Conservation (phyloP, 164 flowering plant genomes). For the Vitis cinerea region DNA sequence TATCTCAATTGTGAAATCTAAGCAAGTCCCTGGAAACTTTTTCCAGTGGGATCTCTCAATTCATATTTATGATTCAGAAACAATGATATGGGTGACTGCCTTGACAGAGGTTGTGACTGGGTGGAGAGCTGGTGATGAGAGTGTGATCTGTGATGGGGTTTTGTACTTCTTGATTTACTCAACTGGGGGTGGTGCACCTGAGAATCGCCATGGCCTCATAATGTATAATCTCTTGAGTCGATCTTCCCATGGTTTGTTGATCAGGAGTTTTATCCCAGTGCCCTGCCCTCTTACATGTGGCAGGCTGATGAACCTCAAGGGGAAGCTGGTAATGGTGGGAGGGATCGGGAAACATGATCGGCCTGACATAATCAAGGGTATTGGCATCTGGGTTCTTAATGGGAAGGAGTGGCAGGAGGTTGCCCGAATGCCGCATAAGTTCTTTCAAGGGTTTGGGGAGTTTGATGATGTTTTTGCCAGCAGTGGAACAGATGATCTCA, state of each 20-base stretch:
- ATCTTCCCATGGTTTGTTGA: conserved; percentile 46
- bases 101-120: conserved; percentile 67
- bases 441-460: conserved; percentile 93
- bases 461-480: conserved; percentile 90
- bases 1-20: conserved; percentile 69
- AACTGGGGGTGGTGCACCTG: conserved; percentile 56
- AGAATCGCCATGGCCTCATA: conserved; percentile 71
- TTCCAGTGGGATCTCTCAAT: conserved; percentile 84
- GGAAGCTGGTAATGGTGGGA: conserved; percentile 88
- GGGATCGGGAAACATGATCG: conserved; percentile 88
- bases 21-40: conserved; percentile 77
- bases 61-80: conserved; percentile 64
- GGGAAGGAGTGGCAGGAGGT: conserved; percentile 80
- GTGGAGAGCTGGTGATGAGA: conserved; percentile 95
- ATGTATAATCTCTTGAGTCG: conserved; percentile 52
- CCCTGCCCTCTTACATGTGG: conserved; percentile 94
- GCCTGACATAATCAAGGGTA: conserved; percentile 84
- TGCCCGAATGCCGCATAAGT: conserved; percentile 80
- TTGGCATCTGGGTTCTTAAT: conserved; percentile 75
- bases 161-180: conserved; percentile 81
- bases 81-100: conserved; percentile 61
- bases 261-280: conserved; percentile 55
- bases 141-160: conserved; percentile 75
- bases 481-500: conserved; percentile 67
- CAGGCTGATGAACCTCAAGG: conserved; percentile 80